Conservation (phyloP, 805 yeast genomes). For the Hanseniaspora pseudoguilliermondii region DNA sequence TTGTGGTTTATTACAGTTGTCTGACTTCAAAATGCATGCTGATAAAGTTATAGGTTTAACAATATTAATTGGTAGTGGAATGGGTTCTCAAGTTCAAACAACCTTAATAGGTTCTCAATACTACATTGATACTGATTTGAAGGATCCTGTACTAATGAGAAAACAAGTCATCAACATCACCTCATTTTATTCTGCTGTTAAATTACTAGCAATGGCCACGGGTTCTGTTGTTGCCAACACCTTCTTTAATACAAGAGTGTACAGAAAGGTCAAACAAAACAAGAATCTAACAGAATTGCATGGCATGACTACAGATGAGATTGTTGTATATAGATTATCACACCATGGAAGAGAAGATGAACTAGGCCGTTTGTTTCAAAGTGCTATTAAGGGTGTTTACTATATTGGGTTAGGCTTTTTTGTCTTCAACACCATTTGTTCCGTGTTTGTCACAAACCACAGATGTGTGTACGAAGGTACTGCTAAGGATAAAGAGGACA, state of each 20-base stretch:
- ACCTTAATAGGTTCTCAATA: constrained; percentile 25
- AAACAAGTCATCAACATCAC: constrained; percentile 21
- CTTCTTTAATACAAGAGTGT: constrained; percentile 19
- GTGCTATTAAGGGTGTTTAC: constrained; percentile 18
- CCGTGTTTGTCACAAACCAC: constrained; percentile 18
- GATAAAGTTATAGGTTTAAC: constrained; percentile 28
- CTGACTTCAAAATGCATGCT: constrained; percentile 23
- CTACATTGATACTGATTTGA: constrained; percentile 16
- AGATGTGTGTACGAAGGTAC: constrained; percentile 6
- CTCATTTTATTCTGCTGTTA: constrained; percentile 20
- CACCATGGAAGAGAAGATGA: constrained; percentile 17
- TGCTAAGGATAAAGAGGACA: not conserved
- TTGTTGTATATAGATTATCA: constrained; percentile 17
- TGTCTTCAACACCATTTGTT: constrained; percentile 16
- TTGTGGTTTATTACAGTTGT: constrained; percentile 26
- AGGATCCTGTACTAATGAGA: constrained; percentile 15
- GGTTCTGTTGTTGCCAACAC: constrained; percentile 21
- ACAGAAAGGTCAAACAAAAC: constrained; percentile 14
- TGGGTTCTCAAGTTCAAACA: constrained; percentile 29
- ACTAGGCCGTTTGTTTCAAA: constrained; percentile 16
- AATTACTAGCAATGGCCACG: constrained; percentile 20
- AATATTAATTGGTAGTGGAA: constrained; percentile 29
- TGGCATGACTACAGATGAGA: constrained; percentile 16
- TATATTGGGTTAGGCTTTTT: constrained; percentile 19
- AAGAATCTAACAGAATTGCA: constrained; percentile 7